A percentile compares a stretch with the other conserved stretches of the same genome.
Evolutionary conservation across 768 basidiomycete genomes (phyloP).

Genomic region (Tulasnella sp.): DNA sequence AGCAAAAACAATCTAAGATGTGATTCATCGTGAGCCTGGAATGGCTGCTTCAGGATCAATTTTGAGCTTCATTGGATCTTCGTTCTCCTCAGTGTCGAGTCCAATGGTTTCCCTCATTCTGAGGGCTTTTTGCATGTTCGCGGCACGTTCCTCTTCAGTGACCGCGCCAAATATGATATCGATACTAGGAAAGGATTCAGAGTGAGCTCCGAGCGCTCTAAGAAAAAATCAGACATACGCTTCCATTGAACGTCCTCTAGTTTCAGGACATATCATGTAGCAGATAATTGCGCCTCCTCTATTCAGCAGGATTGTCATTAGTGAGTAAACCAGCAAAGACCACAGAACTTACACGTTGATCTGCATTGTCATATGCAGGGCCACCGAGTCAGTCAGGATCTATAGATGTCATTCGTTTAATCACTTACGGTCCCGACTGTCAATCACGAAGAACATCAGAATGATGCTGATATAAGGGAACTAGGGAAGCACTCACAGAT

Average conservation of each 20-base stretch:
- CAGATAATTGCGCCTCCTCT: slow-evolving; percentile 6
- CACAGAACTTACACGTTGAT: slow-evolving; percentile 5
- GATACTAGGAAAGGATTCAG: neutral
- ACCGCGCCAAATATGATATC: slow-evolving; percentile 13
- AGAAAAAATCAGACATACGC: neutral
- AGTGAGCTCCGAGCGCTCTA: neutral
- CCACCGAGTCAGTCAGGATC: no score
- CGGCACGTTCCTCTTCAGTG: neutral
- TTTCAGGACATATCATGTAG: slow-evolving; percentile 13
- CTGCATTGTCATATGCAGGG: neutral
- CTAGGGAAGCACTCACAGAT: slow-evolving; percentile 8
- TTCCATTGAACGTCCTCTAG: slow-evolving; percentile 11
- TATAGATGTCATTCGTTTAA: no score
- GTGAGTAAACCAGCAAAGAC: neutral
- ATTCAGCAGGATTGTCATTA: neutral
- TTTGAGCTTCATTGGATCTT: no score
- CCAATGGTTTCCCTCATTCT: no score
- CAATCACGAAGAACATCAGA: neutral
- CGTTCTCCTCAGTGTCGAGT: no score
- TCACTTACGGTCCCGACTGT: neutral
- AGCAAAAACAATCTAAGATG: no score
- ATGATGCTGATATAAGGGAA: neutral
- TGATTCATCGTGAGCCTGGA: no score
- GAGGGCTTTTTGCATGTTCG: neutral
- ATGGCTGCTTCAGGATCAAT: no score